Percentiles rank a stretch among this genome's conserved stretches.
Evolutionary conservation across 495 filamentous ascomycete species (phyloP).

Genomic region (Articulospora tetracladia): DNA sequence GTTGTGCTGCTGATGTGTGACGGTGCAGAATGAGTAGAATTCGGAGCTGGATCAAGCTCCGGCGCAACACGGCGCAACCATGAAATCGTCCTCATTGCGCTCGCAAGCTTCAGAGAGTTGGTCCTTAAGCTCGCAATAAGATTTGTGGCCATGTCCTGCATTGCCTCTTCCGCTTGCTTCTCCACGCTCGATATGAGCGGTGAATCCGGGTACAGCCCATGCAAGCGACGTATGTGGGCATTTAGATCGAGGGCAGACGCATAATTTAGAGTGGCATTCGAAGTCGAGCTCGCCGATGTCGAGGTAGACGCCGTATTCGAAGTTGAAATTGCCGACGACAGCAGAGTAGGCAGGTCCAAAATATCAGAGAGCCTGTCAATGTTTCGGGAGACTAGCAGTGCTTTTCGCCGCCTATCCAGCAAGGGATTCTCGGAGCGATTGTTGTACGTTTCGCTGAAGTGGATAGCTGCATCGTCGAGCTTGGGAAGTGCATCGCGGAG

Average conservation of each 20-base stretch:
- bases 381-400: slow-evolving; percentile 82
- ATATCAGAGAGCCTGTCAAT: slow-evolving; percentile 88
- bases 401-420: slow-evolving; percentile 72
- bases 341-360: slow-evolving; percentile 82
- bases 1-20: neutral
- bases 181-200: slow-evolving; percentile 68
- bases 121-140: slow-evolving; percentile 73
- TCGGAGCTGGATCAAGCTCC: slow-evolving; percentile 53
- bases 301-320: slow-evolving; percentile 42
- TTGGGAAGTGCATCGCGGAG: slow-evolving; percentile 70
- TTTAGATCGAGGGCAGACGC: slow-evolving; percentile 88
- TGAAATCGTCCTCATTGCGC: slow-evolving; percentile 86
- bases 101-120: slow-evolving; percentile 81
- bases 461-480: slow-evolving; percentile 73
- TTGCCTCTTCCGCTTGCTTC: slow-evolving; percentile 77
- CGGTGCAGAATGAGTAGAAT: slow-evolving; percentile 25
- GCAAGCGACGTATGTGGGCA: slow-evolving; percentile 86
- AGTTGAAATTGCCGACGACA: slow-evolving; percentile 69
- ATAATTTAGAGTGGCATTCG: slow-evolving; percentile 57
- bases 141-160: slow-evolving; percentile 83
- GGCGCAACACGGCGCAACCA: slow-evolving; percentile 87
- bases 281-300: slow-evolving; percentile 28
- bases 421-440: slow-evolving; percentile 68
- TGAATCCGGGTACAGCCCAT: slow-evolving; percentile 77
- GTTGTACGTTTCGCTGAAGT: slow-evolving; percentile 81